Percentiles rank a stretch among this genome's conserved stretches.
Conservation (phyloP, 768 basidiomycete genomes). For the Coprinopsis strossmayeri region DNA sequence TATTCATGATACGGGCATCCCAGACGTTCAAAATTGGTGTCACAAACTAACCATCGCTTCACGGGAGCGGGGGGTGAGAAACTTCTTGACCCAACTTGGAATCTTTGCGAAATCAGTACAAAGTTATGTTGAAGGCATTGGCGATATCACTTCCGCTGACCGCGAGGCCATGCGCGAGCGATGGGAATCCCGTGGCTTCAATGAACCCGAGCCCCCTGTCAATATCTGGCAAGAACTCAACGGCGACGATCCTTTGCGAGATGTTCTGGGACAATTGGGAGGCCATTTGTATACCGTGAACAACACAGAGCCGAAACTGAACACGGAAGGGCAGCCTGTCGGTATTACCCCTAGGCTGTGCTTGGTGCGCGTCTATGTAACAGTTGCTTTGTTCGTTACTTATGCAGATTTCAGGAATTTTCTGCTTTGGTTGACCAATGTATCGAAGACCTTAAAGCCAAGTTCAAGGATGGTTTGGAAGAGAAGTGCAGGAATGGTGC, state of each 20-base stretch:
- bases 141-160: conserved; percentile 44
- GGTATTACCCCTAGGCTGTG: conserved; percentile 42
- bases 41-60: conserved; percentile 47
- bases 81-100: conserved; percentile 41
- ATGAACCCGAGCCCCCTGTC: conserved; percentile 12
- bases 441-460: conserved; percentile 38
- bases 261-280: conserved; percentile 23
- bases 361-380: conserved; percentile 19
- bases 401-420: conserved; percentile 34
- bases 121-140: conserved; percentile 43
- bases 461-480: conserved; percentile 50
- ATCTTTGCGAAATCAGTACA: conserved; percentile 42
- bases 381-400: background rate
- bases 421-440: conserved; percentile 34
- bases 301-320: conserved; percentile 30
- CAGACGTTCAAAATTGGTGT: conserved; percentile 53
- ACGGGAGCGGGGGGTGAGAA: conserved; percentile 37
- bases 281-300: conserved; percentile 30
- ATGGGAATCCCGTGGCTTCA: conserved; percentile 40
- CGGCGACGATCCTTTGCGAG: conserved; percentile 25
- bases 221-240: conserved; percentile 10
- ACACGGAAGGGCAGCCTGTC: conserved; percentile 31
- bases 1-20: conserved; percentile 48
- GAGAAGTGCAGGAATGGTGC: conserved; percentile 52
- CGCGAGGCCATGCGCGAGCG: conserved; percentile 41